A percentile compares a stretch with the other conserved stretches of the same genome.
Evolutionary conservation across 192 early-diverging fungal genomes (phyloP).

Genomic region (Haplosporangium gracile): DNA sequence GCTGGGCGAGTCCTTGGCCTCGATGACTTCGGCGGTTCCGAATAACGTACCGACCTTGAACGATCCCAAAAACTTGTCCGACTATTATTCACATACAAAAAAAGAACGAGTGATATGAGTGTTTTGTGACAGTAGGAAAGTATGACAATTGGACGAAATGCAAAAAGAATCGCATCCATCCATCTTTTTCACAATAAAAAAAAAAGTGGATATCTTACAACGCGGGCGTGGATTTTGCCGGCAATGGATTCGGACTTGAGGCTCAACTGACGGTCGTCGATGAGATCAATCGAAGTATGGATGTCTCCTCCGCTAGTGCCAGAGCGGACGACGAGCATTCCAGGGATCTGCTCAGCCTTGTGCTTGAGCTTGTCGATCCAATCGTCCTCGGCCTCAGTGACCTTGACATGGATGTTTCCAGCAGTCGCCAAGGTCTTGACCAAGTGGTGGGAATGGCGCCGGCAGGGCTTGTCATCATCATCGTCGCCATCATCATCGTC

Average conservation of each 20-base stretch:
- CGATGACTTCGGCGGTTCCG: constrained; percentile 14
- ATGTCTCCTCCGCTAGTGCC: not conserved
- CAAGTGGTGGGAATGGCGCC: not conserved
- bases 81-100: not conserved
- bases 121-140: not conserved
- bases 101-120: not conserved
- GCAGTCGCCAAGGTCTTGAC: not conserved
- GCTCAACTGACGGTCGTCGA: constrained; percentile 8
- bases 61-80: constrained; percentile 40
- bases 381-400: not conserved
- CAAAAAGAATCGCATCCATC: not conserved
- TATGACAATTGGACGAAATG: not conserved
- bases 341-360: constrained; percentile 13
- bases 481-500: not conserved
- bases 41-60: not conserved
- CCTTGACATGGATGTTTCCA: constrained; percentile 15
- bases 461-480: not conserved
- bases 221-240: not conserved
- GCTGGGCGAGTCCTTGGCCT: constrained; percentile 11
- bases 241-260: not conserved
- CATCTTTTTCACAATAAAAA: not conserved
- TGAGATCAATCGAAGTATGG: constrained; percentile 5
- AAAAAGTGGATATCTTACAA: constrained; percentile 7
- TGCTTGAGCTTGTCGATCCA: not conserved
- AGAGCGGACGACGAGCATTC: constrained; percentile 12